These are phyloP conservation scores for Chytridium lagenaria DNA, from an alignment of 371 early-diverging fungal genomes.

Conservation along the genomic window DNA sequence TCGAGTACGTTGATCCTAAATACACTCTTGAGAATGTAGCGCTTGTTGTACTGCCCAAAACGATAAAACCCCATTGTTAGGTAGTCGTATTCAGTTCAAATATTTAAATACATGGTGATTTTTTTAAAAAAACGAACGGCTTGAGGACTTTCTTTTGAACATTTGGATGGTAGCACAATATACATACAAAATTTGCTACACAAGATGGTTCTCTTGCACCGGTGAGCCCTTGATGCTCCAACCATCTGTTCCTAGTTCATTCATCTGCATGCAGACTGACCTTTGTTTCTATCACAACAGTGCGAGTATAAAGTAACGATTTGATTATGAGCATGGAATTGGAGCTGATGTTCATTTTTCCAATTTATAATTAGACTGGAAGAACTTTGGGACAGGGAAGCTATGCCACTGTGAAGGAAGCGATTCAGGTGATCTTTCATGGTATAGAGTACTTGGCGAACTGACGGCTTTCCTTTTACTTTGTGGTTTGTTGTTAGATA, in stretches of 20 bases:
- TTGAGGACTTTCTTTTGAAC: too few species aligned
- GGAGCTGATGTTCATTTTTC: too few species aligned
- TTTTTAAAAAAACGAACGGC: neutral
- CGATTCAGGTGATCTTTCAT: constrained; percentile 47
- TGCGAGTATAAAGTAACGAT: constrained; percentile 8
- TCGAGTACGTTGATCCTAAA: neutral
- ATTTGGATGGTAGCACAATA: too few species aligned
- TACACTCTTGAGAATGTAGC: constrained; percentile 1
- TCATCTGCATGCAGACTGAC: neutral
- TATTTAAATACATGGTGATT: neutral
- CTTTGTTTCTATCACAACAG: neutral
- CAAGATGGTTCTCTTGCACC: neutral
- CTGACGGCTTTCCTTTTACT: neutral
- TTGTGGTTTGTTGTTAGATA: constrained; percentile 47
- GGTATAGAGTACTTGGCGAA: neutral
- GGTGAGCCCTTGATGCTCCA: neutral
- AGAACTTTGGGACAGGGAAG: constrained; percentile 66
- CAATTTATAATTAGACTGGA: constrained; percentile 61
- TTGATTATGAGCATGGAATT: neutral
- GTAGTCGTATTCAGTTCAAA: neutral
- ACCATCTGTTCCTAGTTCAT: neutral
- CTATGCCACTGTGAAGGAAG: constrained; percentile 72
- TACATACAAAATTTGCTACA: too few species aligned
- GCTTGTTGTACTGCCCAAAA: neutral
- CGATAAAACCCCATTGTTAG: neutral